Evolutionary conservation across 2,329 filamentous ascomycete genomes (phyloP), one percentile per base, ranked within the genome.

Genomic region (Emydomyces testavorans): DNA sequence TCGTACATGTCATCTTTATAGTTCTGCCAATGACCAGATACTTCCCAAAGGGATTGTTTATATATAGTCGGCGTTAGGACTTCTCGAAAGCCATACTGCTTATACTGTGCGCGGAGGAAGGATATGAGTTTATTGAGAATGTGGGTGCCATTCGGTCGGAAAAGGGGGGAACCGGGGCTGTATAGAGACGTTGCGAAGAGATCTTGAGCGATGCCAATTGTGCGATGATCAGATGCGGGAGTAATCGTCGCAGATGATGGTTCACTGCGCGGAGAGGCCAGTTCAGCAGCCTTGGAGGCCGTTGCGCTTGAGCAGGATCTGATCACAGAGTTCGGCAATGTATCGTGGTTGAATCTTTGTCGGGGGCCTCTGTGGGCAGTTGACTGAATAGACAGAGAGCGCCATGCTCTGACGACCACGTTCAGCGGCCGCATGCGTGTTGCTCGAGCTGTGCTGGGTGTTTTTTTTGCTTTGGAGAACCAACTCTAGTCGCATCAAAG

Each of bases 1-100:
- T 83, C 81, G 65, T 89, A 94, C 88, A 94, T 94, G 60, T 94
- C 86, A 59, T 93, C 82, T 50, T 85, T 82, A 67, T 93, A 94
- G 63, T 93, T 93, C 48, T 90, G 81, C 73, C 89, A 80, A 56
- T 94, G 87, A 1, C 87, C 87, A 0, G 85, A 92, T 55, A 80
- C 82, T 58, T 85, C 80, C 88, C 87, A 94, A 24, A 94, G 69
- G 4, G 83, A 80, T 63, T 85, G 85, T 61, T 93, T 94, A 72
- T 92, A 94, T 60, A 94, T 92, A 41, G 81, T 92, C 1, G 88
- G 87, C 6, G 86, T 92, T 57, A 94, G 80, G 54, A 94, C 87
- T 63, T 94, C 87, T 55, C 88, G 76, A 62, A 90, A 93, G 51
- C 87, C 87, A 65, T 90, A 92, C 54, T 80, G 77, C 21, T 82